phyloP scores from a whole-genome alignment of 2,329 filamentous ascomycete genomes.

The Monilinia polystroma region DNA sequence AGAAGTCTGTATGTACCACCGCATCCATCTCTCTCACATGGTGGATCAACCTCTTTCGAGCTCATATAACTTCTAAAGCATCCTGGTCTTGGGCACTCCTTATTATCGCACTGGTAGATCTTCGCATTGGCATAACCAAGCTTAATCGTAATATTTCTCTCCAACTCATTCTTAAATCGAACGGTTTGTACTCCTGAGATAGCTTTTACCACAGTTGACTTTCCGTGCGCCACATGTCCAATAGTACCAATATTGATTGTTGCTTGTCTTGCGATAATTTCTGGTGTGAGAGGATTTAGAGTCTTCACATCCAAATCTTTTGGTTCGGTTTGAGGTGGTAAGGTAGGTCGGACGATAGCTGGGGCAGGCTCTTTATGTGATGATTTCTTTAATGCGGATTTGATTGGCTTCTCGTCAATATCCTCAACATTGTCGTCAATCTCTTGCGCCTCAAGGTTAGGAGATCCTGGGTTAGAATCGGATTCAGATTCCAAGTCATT shows the following conservation, averaged over 20 bases:
- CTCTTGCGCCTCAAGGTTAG: constrained; percentile 49
- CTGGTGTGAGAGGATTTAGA: constrained; percentile 83
- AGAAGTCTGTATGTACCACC: constrained; percentile 81
- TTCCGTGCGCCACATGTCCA: constrained; percentile 97
- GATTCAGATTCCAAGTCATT: constrained; percentile 74
- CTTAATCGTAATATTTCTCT: constrained; percentile 99
- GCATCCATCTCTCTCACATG: constrained; percentile 92
- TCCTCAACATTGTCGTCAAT: constrained; percentile 59
- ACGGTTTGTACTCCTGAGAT: constrained; percentile 99
- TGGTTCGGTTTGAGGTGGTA: constrained; percentile 91
- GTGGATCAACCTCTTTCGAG: constrained; percentile 96
- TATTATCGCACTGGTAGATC: constrained; percentile 97
- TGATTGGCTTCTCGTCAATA: constrained; percentile 62
- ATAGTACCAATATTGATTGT: constrained; percentile 99
- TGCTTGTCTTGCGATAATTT: constrained; percentile 96
- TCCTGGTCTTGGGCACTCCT: constrained; percentile 84
- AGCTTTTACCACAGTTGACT: constrained; percentile 97
- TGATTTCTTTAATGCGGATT: constrained; percentile 84
- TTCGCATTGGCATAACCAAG: constrained; percentile 99
- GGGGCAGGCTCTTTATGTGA: constrained; percentile 55
- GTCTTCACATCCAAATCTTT: constrained; percentile 79
- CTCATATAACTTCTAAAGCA: constrained; percentile 98
- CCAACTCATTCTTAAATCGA: constrained; percentile 98
- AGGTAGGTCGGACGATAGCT: constrained; percentile 59
- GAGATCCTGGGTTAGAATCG: constrained; percentile 57